Base-by-base conservation (phyloP, 208 protist genomes). In the Paratrypanosoma confusum region DNA sequence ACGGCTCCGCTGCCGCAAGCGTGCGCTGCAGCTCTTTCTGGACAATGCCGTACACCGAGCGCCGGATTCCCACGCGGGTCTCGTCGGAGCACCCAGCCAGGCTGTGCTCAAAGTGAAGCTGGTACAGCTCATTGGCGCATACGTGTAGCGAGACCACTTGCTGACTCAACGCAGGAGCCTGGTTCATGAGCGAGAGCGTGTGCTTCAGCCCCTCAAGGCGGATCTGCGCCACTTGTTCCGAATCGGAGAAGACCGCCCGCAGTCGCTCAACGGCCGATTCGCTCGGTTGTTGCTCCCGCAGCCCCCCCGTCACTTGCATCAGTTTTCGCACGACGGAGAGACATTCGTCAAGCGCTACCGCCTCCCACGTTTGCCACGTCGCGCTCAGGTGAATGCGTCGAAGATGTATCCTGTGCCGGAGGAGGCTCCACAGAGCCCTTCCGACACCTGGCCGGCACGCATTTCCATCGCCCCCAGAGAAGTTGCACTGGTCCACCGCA, bases 181-280 rank as follows among this genome's bases (percentile, higher is more conserved):
- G 29, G 17, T 57, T 28, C 45, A 74, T 57, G 1, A 74, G 54
- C 8, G 11, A 16, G 10, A 64, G 24, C 40, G 68, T 44, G 29
- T 68, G 54, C 22, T 43, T 46, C 35, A 81, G 53, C 37, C 71
- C 71, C 21, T 29, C 25, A 10, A 72, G 44, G 10, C 74, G 59
- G 29, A 62, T 14, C 14, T 48, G 28, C 4, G 63, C 68, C 4
- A 70, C 39, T 11, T 23, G 38, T 29, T 83, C 68, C 18, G 68
- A 59, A 26, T 45, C 41, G 25, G 53, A 49, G 45, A 66, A 39
- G 4, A 46, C 53, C 0, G 16, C 44, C 18, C 50, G 48, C 33
- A 84, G 25, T 1, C 22, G n/a, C n/a, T n/a, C n/a, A n/a, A n/a
- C n/a, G n/a, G n/a, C n/a, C n/a, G n/a, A n/a, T n/a, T n/a, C n/a